Evolutionary conservation across 1,284 basidiomycete species (phyloP).

Genomic region (Marasmius tenuissimus): DNA sequence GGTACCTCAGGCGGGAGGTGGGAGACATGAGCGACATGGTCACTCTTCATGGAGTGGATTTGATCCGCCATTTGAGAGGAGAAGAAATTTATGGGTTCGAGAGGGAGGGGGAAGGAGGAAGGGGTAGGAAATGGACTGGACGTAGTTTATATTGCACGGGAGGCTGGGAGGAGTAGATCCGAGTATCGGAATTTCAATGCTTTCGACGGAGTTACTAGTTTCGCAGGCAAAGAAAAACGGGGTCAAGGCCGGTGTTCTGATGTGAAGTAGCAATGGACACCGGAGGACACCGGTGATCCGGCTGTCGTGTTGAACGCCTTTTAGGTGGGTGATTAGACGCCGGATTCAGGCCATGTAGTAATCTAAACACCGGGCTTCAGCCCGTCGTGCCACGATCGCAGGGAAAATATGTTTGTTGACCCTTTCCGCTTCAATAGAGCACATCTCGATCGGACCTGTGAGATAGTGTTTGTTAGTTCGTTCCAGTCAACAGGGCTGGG

Average conservation of each 20-base stretch:
- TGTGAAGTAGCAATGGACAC: not conserved
- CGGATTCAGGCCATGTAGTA: too few relatives aligned
- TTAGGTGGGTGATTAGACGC: not conserved
- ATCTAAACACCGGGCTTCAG: too few relatives aligned
- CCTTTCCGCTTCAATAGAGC: too few relatives aligned
- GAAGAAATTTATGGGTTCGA: not conserved
- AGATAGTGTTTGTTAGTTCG: too few relatives aligned
- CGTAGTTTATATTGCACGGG: not conserved
- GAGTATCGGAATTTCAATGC: not conserved
- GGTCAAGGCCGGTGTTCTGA: not conserved
- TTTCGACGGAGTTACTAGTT: not conserved
- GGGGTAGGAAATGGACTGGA: not conserved
- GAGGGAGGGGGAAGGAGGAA: not conserved
- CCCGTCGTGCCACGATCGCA: too few relatives aligned
- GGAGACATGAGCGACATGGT: not conserved
- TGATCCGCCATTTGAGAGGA: not conserved
- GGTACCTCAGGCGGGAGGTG: constrained; percentile 33
- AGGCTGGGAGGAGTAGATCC: not conserved
- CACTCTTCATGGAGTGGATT: not conserved
- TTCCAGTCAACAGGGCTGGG: too few relatives aligned
- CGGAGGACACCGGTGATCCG: not conserved
- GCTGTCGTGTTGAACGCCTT: not conserved
- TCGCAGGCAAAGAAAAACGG: not conserved
- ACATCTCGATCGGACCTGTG: too few relatives aligned
- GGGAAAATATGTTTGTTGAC: too few relatives aligned